These are phyloP conservation scores for Arthrinium phaeospermum DNA, from an alignment of 2,329 filamentous ascomycete species.

Conservation along the genomic window DNA sequence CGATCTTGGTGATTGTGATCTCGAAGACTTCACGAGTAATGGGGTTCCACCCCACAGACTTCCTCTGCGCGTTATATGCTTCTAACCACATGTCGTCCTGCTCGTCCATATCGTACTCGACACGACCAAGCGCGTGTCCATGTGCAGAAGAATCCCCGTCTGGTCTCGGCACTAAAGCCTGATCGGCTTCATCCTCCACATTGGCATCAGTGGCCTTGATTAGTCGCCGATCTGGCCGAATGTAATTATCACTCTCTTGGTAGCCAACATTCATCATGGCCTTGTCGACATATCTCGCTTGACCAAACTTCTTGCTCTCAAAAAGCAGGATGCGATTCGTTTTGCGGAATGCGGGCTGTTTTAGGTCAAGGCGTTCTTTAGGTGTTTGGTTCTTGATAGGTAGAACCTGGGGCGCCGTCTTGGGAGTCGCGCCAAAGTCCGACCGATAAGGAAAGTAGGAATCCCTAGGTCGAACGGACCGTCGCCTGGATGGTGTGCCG, in stretches of 20 bases:
- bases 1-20: constrained; percentile 97
- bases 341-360: constrained; percentile 75
- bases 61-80: constrained; percentile 78
- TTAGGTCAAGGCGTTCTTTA: constrained; percentile 79
- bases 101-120: constrained; percentile 99
- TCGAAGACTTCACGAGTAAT: constrained; percentile 96
- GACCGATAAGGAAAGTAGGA: constrained; percentile 59
- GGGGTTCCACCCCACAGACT: constrained; percentile 73
- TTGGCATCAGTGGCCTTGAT: constrained; percentile 67
- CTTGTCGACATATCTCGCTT: constrained; percentile 92
- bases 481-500: constrained; percentile 48
- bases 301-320: constrained; percentile 84
- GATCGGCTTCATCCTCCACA: constrained; percentile 64
- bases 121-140: constrained; percentile 70
- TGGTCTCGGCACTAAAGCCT: constrained; percentile 49
- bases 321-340: constrained; percentile 81
- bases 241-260: constrained; percentile 90
- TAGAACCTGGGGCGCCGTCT: constrained; percentile 68
- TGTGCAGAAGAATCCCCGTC: constrained; percentile 61
- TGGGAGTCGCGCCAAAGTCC: constrained; percentile 53
- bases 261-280: constrained; percentile 96
- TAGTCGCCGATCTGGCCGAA: constrained; percentile 75
- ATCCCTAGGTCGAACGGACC: constrained; percentile 55
- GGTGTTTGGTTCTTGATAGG: constrained; percentile 81
- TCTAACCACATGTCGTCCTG: constrained; percentile 98